Evolutionary conservation across 2,329 filamentous ascomycete genomes (phyloP).

Genomic region (Stemphylium vesicarium): DNA sequence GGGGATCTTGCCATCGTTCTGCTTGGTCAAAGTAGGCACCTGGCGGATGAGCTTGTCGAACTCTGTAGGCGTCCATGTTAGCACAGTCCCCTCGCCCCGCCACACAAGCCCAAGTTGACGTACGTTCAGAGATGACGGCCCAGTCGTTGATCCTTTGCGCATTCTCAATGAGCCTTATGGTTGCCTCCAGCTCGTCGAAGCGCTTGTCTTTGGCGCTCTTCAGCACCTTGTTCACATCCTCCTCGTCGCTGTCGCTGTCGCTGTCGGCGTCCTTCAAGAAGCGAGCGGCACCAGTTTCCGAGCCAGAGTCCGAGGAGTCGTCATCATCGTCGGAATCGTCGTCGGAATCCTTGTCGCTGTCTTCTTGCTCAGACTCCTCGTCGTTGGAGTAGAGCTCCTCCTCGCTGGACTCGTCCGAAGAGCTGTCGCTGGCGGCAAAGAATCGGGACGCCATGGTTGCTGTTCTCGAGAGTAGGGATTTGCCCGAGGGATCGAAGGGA

Average conservation of each 20-base stretch:
- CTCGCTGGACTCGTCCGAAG: constrained; percentile 89
- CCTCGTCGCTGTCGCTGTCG: constrained; percentile 82
- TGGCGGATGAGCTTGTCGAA: constrained; percentile 94
- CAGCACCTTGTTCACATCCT: constrained; percentile 83
- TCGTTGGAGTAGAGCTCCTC: constrained; percentile 93
- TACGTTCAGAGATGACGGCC: constrained; percentile 89
- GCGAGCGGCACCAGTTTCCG: constrained; percentile 73
- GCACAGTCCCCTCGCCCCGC: constrained; percentile 19
- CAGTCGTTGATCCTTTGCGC: constrained; percentile 97
- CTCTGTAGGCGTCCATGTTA: constrained; percentile 61
- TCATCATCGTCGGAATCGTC: constrained; percentile 64
- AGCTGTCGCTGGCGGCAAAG: constrained; percentile 95
- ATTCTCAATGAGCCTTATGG: constrained; percentile 91
- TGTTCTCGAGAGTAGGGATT: constrained; percentile 30
- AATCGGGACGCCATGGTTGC: constrained; percentile 74
- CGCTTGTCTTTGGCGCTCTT: constrained; percentile 99
- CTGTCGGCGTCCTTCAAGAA: constrained; percentile 85
- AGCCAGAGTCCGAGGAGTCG: constrained; percentile 60
- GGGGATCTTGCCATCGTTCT: constrained; percentile 75
- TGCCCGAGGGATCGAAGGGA: constrained; percentile 30
- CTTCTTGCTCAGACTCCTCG: constrained; percentile 55
- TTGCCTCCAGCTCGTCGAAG: constrained; percentile 88
- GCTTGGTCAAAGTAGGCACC: constrained; percentile 62
- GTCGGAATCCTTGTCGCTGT: constrained; percentile 62
- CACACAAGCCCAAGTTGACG: constrained; percentile 41